Evolutionary conservation across 2,329 filamentous ascomycete species (phyloP).

Genomic region (Colletotrichum scovillei): DNA sequence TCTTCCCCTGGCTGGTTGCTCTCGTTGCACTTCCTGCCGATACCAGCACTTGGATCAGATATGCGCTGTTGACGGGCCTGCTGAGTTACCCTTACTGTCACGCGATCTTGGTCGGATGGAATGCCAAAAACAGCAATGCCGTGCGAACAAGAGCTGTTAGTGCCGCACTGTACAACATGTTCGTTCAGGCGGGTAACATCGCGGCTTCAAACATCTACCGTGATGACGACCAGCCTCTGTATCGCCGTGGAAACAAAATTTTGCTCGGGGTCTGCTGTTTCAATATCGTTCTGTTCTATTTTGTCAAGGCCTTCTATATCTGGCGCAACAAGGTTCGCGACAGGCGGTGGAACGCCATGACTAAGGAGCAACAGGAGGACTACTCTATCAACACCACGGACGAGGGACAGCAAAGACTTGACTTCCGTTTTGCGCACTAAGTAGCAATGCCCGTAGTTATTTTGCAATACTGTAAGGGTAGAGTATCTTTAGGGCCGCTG

Average conservation of each 20-base stretch:
- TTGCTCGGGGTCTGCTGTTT: constrained; percentile 59
- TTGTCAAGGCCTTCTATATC: constrained; percentile 59
- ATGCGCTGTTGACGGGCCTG: constrained; percentile 50
- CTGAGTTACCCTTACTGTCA: constrained; percentile 62
- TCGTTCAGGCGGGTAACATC: constrained; percentile 56
- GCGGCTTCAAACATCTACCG: constrained; percentile 64
- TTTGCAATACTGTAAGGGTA: fast-evolving
- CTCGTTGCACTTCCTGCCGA: constrained; percentile 51
- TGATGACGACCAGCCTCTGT: constrained; percentile 64
- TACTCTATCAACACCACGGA: constrained; percentile 63
- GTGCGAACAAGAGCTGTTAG: constrained; percentile 60
- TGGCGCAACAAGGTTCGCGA: constrained; percentile 59
- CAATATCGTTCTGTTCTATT: constrained; percentile 58
- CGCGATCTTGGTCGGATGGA: constrained; percentile 60
- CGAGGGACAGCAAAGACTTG: constrained; percentile 64
- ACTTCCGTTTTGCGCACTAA: constrained; percentile 64
- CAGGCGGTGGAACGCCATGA: constrained; percentile 55
- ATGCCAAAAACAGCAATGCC: constrained; percentile 58
- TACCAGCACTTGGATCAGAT: constrained; percentile 54
- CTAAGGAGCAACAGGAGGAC: constrained; percentile 56
- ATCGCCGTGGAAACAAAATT: constrained; percentile 60
- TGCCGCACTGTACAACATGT: constrained; percentile 61
- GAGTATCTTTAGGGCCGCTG: fast-evolving
- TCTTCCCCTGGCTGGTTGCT: constrained; percentile 59
- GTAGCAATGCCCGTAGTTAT: fast-evolving